Conservation (phyloP, 805 yeast species). For the Candida vaughaniae region DNA sequence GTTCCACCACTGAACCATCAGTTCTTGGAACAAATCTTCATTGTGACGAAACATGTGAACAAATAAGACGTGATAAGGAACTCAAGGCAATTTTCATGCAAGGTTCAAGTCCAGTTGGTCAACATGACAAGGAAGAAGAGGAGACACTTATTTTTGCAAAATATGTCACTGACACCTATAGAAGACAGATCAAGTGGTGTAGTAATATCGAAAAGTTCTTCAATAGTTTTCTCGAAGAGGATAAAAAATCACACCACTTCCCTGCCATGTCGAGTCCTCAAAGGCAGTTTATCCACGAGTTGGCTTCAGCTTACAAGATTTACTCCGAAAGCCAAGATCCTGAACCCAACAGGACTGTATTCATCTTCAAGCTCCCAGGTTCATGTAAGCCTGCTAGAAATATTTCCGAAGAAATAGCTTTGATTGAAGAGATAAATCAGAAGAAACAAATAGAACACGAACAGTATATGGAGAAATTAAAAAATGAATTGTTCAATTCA, state of each 20-base stretch:
- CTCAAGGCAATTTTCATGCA: constrained; percentile 61
- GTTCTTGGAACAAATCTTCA: constrained; percentile 40
- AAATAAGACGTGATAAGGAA: constrained; percentile 56
- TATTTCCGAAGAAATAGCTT: constrained; percentile 19
- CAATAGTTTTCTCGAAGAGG: constrained; percentile 5
- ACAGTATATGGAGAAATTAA: constrained; percentile 18
- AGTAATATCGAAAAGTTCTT: constrained; percentile 56
- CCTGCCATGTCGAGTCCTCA: constrained; percentile 72
- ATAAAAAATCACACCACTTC: constrained; percentile 52
- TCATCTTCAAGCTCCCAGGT: constrained; percentile 42
- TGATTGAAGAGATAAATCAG: constrained; percentile 32
- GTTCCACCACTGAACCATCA: constrained; percentile 34
- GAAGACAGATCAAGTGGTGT: constrained; percentile 69
- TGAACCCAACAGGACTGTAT: constrained; percentile 77
- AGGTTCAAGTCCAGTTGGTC: constrained; percentile 10
- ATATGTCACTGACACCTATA: constrained; percentile 45
- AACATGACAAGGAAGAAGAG: constrained; percentile 11
- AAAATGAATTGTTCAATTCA: constrained; percentile 44
- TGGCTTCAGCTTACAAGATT: constrained; percentile 58
- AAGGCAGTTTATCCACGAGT: constrained; percentile 66
- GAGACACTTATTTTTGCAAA: constrained; percentile 43
- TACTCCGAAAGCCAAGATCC: constrained; percentile 75
- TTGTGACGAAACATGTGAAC: constrained; percentile 73
- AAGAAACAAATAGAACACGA: constrained; percentile 19
- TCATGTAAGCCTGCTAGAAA: constrained; percentile 35